Evolutionary conservation across 2,329 filamentous ascomycete species (phyloP).

Genomic region (Botrytis byssoidea): DNA sequence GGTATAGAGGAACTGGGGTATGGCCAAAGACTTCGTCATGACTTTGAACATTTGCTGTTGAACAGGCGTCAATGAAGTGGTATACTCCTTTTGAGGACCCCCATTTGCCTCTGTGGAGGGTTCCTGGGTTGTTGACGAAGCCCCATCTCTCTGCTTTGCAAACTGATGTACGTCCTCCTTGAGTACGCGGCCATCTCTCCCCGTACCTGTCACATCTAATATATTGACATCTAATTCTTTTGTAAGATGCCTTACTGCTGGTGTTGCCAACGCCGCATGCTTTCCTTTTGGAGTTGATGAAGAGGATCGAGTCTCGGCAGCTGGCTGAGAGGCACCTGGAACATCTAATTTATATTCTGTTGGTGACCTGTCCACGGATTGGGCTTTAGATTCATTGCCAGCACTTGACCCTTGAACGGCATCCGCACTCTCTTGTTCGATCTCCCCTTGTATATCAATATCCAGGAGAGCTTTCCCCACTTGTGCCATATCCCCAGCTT

Average conservation of each 20-base stretch:
- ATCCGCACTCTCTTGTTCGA: conserved; percentile 59
- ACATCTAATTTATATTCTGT: conserved; percentile 12
- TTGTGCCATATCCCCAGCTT: conserved; percentile 92
- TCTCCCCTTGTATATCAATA: conserved; percentile 84
- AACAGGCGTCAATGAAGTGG: conserved; percentile 68
- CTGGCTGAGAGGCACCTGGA: conserved; percentile 4
- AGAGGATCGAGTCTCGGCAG: background rate
- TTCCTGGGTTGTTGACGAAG: conserved; percentile 30
- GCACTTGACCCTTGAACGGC: conserved; percentile 40
- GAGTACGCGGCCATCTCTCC: conserved; percentile 83
- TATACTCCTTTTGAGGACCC: conserved; percentile 62
- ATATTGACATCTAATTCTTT: conserved; percentile 81
- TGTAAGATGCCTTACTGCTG: conserved; percentile 83
- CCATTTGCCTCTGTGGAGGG: conserved; percentile 22
- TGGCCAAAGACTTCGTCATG: conserved; percentile 88
- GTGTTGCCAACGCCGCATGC: conserved; percentile 77
- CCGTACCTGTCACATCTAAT: conserved; percentile 74
- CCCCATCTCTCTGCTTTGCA: conserved; percentile 52
- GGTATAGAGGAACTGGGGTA: conserved; percentile 94
- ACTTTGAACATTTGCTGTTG: conserved; percentile 96
- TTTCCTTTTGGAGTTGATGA: conserved; percentile 47
- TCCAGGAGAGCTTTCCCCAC: conserved; percentile 94
- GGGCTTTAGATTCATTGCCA: conserved; percentile 27
- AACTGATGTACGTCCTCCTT: conserved; percentile 88
- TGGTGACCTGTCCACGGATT: background rate